A percentile compares a stretch with the other conserved stretches of the same genome.
These are phyloP conservation scores for Russula dissimulans DNA, from an alignment of 768 basidiomycete species.

Conservation along the genomic window DNA sequence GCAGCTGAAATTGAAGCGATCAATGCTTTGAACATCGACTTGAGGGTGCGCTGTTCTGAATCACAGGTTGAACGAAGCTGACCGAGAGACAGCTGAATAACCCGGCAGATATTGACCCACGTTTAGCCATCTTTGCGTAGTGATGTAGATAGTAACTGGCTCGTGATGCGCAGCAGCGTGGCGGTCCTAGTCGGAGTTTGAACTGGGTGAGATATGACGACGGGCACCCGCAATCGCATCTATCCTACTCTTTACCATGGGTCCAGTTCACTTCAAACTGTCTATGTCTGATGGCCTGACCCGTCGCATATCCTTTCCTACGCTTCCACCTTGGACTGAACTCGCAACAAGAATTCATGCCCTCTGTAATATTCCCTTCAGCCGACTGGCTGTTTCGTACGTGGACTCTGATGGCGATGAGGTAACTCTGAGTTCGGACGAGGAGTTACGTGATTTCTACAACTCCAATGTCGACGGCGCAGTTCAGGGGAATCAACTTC, in stretches of 20 bases:
- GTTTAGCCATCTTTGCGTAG: constrained; percentile 56
- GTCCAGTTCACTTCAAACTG: constrained; percentile 56
- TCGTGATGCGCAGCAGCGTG: neutral
- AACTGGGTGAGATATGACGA: neutral
- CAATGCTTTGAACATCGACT: constrained; percentile 48
- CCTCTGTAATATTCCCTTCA: constrained; percentile 47
- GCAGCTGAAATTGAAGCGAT: constrained; percentile 51
- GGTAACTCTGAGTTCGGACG: constrained; percentile 67
- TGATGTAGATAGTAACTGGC: neutral
- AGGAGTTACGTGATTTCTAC: constrained; percentile 72
- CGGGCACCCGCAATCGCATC: neutral
- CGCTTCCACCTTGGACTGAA: constrained; percentile 44
- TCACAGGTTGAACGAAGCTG: neutral
- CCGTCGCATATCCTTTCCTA: constrained; percentile 48
- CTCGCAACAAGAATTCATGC: constrained; percentile 48
- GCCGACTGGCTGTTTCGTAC: constrained; percentile 60
- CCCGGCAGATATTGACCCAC: constrained; percentile 56
- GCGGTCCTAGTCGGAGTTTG: constrained; percentile 18
- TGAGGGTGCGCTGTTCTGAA: constrained; percentile 41
- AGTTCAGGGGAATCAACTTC: constrained; percentile 22
- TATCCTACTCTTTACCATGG: constrained; percentile 28
- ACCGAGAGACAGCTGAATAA: constrained; percentile 48
- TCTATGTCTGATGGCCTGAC: constrained; percentile 39
- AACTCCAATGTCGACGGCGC: constrained; percentile 21
- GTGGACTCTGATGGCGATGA: constrained; percentile 65